Evolutionary conservation across 2,329 filamentous ascomycete species (phyloP), one percentile per base, ranked within the genome.

Genomic region (Tolypocladium sp.): DNA sequence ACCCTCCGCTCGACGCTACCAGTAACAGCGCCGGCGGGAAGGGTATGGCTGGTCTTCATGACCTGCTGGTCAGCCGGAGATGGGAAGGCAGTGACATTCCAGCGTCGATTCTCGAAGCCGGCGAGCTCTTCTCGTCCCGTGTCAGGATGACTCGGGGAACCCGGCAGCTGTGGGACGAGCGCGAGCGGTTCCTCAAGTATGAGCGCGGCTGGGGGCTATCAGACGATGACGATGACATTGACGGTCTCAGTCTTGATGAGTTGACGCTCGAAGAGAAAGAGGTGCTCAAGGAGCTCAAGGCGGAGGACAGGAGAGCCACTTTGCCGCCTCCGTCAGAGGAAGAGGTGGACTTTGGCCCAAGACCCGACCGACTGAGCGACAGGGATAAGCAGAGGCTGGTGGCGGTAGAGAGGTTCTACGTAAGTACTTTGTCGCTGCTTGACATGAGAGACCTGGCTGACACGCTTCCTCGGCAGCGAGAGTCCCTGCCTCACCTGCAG

Each of bases 1-100:
- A 99, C 66, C 94, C 94, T 2, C 94, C 94, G 1, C 78, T 97
- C 22, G 93, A 97, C 73, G 88, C 87, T 62, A 88, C 86, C 30
- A 96, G 92, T 74, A 96, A 96, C 69, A 90, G 88, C 65, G 87
- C 93, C 42, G 93, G 94, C 56, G 93, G 93, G 1, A 97, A 96
- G 70, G 92, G 92, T 15, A 84, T 82, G 25, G 90, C 92, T 7
- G 89, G 90, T 49, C 74, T 92, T 52, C 91, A 96, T 70, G 89
- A 93, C 65, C 74, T 84, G 22, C 78, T 95, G 27, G 91, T 96
- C 3, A 91, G 91, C 17, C 85, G 90, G 44, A 90, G 84, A 69
- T 97, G 92, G 92, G 89, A 95, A 73, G 92, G 92, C n/a, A 90
- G 90, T 63, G 92, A 96, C 69, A 89, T 99, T 13, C 94, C 94